These are phyloP conservation scores for Gaeumannomyces sp. DNA, from an alignment of 2,329 filamentous ascomycete species.

Conservation along the genomic window DNA sequence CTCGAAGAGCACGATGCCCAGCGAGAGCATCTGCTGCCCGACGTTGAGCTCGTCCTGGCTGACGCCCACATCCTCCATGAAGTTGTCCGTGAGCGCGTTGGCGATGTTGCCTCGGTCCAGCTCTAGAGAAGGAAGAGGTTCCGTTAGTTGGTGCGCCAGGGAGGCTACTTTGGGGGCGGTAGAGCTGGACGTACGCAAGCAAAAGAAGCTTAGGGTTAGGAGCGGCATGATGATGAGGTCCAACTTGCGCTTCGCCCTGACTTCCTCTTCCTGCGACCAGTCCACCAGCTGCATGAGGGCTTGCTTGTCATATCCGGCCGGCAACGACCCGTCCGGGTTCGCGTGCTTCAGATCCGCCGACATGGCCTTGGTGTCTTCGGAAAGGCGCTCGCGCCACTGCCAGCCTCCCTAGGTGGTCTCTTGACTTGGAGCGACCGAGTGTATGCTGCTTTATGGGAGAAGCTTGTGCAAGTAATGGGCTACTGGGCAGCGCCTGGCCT, in stretches of 20 bases:
- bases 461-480: background rate
- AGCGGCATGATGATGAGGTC: constrained; percentile 37
- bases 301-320: constrained; percentile 21
- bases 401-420: background rate
- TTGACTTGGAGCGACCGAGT: background rate
- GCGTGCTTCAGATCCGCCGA: background rate
- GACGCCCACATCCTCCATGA: constrained; percentile 25
- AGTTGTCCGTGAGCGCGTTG: constrained; percentile 21
- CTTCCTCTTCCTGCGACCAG: constrained; percentile 30
- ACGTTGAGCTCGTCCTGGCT: constrained; percentile 40
- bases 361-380: background rate
- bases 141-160: too few species aligned
- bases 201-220: constrained; percentile 36
- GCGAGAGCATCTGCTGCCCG: constrained; percentile 36
- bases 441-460: background rate
- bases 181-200: constrained; percentile 27
- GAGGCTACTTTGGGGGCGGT: background rate
- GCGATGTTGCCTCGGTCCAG: constrained; percentile 32
- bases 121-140: constrained; percentile 19
- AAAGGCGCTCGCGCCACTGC: too few species aligned
- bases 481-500: too few species aligned
- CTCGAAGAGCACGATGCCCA: constrained; percentile 39
- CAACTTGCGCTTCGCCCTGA: constrained; percentile 32
- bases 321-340: background rate
- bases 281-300: constrained; percentile 23